Base-by-base conservation (phyloP, 2,329 filamentous ascomycete species). In the Fusarium chlamydosporum region DNA sequence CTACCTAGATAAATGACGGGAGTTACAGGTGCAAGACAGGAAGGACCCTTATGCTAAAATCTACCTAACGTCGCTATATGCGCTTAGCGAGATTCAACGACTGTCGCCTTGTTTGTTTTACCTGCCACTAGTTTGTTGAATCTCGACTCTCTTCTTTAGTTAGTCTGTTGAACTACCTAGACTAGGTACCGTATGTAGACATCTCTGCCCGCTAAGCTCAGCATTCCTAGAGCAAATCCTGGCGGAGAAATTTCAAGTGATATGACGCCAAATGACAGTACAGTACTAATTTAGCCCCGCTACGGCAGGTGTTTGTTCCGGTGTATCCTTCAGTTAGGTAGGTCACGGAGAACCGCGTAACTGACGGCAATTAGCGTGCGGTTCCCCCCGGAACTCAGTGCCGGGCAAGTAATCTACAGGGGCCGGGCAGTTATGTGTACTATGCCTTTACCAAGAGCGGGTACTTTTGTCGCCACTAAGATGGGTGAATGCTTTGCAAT, bases 21-120 rank as follows among this genome's bases (percentile, higher is more conserved):
- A 23, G 23, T 23, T 23, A 23, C 23, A 23, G 34, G 29, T 3
- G 10, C 9, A 16, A 37, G 34, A 37, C 34, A 37, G 8, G 34
- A 31, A 37, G 8, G 34, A 31, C n/a, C 27, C 27, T 18, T 18
- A n/a, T 15, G 10, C 6, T 29, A 10, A 10, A n/a, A n/a, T n/a
- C n/a, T n/a, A n/a, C 10, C 3, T 27, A 16, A 29, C 29, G 16
- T n/a, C 29, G n/a, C 29, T 29, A 5, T 10, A 26, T 9, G 27
- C 13, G 5, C 4, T 35, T 48, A 48, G 46, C 31, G 33, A 37
- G 34, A 37, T 37, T 11, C 20, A 50, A 50, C 6, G 20, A 26
- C 33, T 16, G 26, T n/a, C 34, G 47, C 47, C 47, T 40, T 27
- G 33, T 50, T 40, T 27, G 33, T 50, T 50, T 45, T 38, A 8